phyloP scores from a whole-genome alignment of 805 yeast species.

The Millerozyma miso region DNA sequence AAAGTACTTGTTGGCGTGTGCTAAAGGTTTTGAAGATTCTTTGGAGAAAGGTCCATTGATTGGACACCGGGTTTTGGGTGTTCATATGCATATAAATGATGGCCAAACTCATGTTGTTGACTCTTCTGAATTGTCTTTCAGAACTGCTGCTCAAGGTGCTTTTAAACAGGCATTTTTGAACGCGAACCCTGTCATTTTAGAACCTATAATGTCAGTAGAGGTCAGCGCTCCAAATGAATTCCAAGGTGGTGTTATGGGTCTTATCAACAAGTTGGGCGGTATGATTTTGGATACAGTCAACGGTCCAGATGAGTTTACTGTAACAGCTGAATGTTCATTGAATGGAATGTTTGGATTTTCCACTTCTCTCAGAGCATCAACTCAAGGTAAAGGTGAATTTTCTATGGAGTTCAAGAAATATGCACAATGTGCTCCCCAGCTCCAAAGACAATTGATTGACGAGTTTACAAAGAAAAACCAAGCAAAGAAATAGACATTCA shows the following conservation, averaged over 20 bases:
- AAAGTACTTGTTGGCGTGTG: slow-evolving; percentile 89
- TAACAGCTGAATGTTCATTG: slow-evolving; percentile 93
- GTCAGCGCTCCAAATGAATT: slow-evolving; percentile 94
- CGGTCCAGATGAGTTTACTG: slow-evolving; percentile 89
- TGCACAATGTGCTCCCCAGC: slow-evolving; percentile 83
- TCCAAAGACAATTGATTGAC: slow-evolving; percentile 85
- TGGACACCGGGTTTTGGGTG: slow-evolving; percentile 92
- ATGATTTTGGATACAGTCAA: slow-evolving; percentile 91
- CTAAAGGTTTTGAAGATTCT: slow-evolving; percentile 91
- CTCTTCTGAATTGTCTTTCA: slow-evolving; percentile 92
- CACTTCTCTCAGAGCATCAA: slow-evolving; percentile 88
- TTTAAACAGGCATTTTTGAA: slow-evolving; percentile 85
- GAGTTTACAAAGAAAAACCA: slow-evolving; percentile 49
- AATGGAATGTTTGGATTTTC: slow-evolving; percentile 96
- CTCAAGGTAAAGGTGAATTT: slow-evolving; percentile 99
- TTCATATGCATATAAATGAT: slow-evolving; percentile 88
- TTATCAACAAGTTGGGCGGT: slow-evolving; percentile 88
- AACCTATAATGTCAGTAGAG: slow-evolving; percentile 93
- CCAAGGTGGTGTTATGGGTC: slow-evolving; percentile 89
- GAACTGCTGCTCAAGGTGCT: slow-evolving; percentile 87
- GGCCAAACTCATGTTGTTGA: slow-evolving; percentile 98
- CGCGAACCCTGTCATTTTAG: slow-evolving; percentile 84
- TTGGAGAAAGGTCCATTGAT: slow-evolving; percentile 94
- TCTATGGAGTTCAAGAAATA: slow-evolving; percentile 91
- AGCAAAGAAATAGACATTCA: slow-evolving; percentile 5